phyloP scores from a whole-genome alignment of 2,329 filamentous ascomycete genomes.

The Teratosphaeria viscida region DNA sequence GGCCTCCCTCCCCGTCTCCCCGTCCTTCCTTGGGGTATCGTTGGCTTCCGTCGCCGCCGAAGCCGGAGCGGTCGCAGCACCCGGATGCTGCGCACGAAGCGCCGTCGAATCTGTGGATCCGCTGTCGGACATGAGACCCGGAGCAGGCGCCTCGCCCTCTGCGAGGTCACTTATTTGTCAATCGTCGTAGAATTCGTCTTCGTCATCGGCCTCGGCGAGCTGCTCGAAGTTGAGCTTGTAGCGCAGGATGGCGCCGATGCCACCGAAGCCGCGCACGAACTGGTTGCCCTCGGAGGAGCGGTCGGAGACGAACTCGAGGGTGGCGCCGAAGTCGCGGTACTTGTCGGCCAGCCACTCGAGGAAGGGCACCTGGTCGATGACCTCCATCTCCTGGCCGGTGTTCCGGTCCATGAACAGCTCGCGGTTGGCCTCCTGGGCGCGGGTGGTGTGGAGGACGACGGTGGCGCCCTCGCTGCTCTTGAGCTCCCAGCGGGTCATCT shows the following conservation, averaged over 20 bases:
- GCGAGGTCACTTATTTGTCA: slow-evolving; percentile 63
- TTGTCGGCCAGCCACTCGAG: slow-evolving; percentile 99
- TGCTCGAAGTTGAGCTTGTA: slow-evolving; percentile 99
- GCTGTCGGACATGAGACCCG: slow-evolving; percentile 37
- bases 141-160: slow-evolving; percentile 70
- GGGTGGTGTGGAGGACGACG: slow-evolving; percentile 75
- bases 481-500: slow-evolving; percentile 82
- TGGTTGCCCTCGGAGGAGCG: slow-evolving; percentile 97
- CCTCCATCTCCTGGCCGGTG: slow-evolving; percentile 95
- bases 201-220: slow-evolving; percentile 76
- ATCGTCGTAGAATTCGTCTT: slow-evolving; percentile 82
- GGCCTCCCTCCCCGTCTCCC: neutral
- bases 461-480: slow-evolving; percentile 68
- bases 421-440: slow-evolving; percentile 69
- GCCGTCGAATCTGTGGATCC: slow-evolving; percentile 41
- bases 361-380: slow-evolving; percentile 78
- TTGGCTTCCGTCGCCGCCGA: slow-evolving; percentile 14
- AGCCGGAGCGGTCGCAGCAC: slow-evolving; percentile 20
- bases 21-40: neutral
- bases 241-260: slow-evolving; percentile 89
- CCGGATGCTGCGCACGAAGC: slow-evolving; percentile 34
- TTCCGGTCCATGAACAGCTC: slow-evolving; percentile 89
- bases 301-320: slow-evolving; percentile 94
- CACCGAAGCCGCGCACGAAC: slow-evolving; percentile 99
- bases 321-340: slow-evolving; percentile 95